phyloP scores from a whole-genome alignment of 495 filamentous ascomycete species.

The Cenococcum geophilum region DNA sequence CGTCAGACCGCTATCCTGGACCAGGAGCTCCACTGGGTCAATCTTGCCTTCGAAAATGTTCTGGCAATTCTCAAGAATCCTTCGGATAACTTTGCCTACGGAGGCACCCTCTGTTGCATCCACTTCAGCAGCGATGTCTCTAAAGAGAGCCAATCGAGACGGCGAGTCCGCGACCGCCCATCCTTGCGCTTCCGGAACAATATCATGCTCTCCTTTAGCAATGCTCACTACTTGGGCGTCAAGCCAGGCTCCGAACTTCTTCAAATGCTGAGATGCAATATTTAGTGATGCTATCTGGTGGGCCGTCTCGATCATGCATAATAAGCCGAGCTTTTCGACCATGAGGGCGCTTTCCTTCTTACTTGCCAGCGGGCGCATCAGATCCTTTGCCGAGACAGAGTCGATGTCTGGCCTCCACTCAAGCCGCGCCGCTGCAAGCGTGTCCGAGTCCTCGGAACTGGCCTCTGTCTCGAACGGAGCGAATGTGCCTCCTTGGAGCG shows the following conservation, averaged over 20 bases:
- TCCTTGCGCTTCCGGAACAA: neutral
- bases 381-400: neutral
- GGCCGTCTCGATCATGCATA: neutral
- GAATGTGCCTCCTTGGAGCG: neutral
- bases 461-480: neutral
- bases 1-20: neutral
- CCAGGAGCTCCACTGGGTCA: neutral
- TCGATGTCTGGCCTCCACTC: slow-evolving; percentile 12
- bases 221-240: neutral
- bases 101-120: neutral
- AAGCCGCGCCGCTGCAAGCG: neutral
- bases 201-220: neutral
- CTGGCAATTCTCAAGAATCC: neutral
- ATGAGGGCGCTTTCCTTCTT: neutral
- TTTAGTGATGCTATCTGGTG: neutral
- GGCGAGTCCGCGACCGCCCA: neutral
- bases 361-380: neutral
- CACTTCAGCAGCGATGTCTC: neutral
- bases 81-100: neutral
- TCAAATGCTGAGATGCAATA: neutral
- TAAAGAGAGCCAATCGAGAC: neutral
- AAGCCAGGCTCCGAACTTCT: neutral
- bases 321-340: neutral
- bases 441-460: neutral
- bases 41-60: neutral